Evolutionary conservation across 495 filamentous ascomycete species (phyloP).

Genomic region (Penicillium salamii): DNA sequence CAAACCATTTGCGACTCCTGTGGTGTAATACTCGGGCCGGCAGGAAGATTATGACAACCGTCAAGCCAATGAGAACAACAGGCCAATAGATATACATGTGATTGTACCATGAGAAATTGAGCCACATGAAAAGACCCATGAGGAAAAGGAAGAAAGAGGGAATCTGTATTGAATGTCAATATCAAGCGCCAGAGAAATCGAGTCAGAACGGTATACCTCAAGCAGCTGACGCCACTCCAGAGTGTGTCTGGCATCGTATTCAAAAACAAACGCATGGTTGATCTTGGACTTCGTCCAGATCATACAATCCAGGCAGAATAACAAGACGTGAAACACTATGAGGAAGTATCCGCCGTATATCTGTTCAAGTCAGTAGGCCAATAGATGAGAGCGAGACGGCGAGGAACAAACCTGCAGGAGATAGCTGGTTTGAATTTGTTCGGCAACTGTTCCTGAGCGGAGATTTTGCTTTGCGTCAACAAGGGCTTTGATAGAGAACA

Average conservation of each 20-base stretch:
- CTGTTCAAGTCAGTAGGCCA: constrained; percentile 41
- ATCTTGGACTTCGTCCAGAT: constrained; percentile 81
- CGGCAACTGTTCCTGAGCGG: constrained; percentile 36
- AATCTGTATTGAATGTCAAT: constrained; percentile 44
- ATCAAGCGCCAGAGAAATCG: not conserved
- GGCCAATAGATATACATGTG: constrained; percentile 84
- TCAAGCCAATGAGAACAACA: constrained; percentile 70
- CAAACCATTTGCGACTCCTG: constrained; percentile 74
- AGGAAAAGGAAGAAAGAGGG: constrained; percentile 75
- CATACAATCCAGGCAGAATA: constrained; percentile 77
- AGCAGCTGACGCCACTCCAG: constrained; percentile 86
- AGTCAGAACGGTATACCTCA: constrained; percentile 47
- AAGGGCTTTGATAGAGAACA: constrained; percentile 73
- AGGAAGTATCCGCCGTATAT: constrained; percentile 86
- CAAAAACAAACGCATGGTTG: constrained; percentile 95
- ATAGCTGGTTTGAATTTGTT: constrained; percentile 63
- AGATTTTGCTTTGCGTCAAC: constrained; percentile 61
- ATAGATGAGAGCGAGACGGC: not conserved
- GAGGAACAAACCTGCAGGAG: constrained; percentile 59
- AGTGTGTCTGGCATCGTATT: constrained; percentile 81
- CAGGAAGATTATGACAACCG: constrained; percentile 65
- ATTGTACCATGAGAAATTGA: constrained; percentile 76
- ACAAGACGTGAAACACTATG: constrained; percentile 64
- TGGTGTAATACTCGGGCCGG: constrained; percentile 74
- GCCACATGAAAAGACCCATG: constrained; percentile 76